These are phyloP conservation scores for Lizonia empirigonia DNA, from an alignment of 2,329 filamentous ascomycete genomes.

Conservation along the genomic window DNA sequence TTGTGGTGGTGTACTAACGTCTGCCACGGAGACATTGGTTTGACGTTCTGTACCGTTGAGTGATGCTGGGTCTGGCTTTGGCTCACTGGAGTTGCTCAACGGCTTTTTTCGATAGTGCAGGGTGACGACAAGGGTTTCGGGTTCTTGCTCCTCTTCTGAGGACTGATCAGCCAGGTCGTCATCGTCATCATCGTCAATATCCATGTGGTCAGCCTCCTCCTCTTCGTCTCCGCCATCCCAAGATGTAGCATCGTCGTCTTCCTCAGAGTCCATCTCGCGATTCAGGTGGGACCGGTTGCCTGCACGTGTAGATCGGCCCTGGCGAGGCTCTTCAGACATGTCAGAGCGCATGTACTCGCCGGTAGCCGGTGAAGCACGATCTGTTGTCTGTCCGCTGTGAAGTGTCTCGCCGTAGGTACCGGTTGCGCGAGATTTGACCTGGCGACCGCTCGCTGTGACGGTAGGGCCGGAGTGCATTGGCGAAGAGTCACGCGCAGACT, in stretches of 20 bases:
- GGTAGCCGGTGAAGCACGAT: slow-evolving; percentile 50
- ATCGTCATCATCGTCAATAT: slow-evolving; percentile 65
- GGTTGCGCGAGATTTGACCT: slow-evolving; percentile 69
- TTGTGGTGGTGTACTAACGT: neutral
- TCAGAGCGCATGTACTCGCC: slow-evolving; percentile 53
- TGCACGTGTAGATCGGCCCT: slow-evolving; percentile 52
- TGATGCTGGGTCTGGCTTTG: neutral
- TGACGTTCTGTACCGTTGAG: neutral
- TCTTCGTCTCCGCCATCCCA: slow-evolving; percentile 75
- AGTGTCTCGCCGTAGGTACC: slow-evolving; percentile 69
- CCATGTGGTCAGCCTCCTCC: slow-evolving; percentile 64
- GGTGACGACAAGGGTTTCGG: slow-evolving; percentile 74
- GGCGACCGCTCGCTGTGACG: slow-evolving; percentile 83
- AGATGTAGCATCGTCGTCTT: slow-evolving; percentile 67
- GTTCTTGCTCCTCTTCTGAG: slow-evolving; percentile 45
- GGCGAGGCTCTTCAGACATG: slow-evolving; percentile 54
- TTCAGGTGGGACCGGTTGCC: slow-evolving; percentile 29
- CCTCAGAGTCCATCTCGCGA: slow-evolving; percentile 61
- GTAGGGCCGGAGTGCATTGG: slow-evolving; percentile 68
- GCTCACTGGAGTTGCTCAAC: neutral
- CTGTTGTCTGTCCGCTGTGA: slow-evolving; percentile 59
- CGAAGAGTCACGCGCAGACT: slow-evolving; percentile 75
- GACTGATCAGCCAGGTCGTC: slow-evolving; percentile 39
- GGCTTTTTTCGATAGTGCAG: slow-evolving; percentile 52
- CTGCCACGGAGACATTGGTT: neutral